Conservation (phyloP, 352 stramenopile genomes). For the Phytopythium boreale region DNA sequence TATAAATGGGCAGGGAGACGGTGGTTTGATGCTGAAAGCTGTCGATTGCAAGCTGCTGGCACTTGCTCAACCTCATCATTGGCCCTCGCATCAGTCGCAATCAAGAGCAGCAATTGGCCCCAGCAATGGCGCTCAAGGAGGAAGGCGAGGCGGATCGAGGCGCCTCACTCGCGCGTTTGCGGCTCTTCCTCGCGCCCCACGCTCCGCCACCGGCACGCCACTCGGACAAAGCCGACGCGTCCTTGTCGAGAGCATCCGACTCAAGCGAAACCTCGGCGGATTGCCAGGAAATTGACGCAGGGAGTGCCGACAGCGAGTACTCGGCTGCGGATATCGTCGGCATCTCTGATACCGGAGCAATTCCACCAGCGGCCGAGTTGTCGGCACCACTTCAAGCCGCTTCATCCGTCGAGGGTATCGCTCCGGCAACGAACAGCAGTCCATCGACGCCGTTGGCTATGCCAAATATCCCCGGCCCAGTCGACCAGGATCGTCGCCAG, state of each 20-base stretch:
- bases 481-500: constrained; percentile 14
- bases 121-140: constrained; percentile 1
- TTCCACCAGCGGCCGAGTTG: neutral
- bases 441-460: neutral
- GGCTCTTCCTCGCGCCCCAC: constrained; percentile 38
- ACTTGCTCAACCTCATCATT: neutral
- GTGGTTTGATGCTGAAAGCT: neutral
- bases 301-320: neutral
- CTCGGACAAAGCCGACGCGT: neutral
- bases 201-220: constrained; percentile 11
- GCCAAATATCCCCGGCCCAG: neutral
- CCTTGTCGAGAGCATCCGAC: neutral
- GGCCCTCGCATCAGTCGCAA: neutral
- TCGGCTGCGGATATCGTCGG: neutral
- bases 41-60: neutral
- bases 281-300: neutral
- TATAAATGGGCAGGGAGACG: neutral
- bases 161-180: constrained; percentile 28
- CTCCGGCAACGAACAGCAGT: neutral
- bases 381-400: neutral
- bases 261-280: neutral
- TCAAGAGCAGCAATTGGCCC: neutral
- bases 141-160: constrained; percentile 18
- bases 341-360: neutral
- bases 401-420: neutral